Evolutionary conservation across 192 early-diverging fungal species (phyloP), one percentile per base, ranked within the genome.

Genomic region (Umbelopsis ramanniana): DNA sequence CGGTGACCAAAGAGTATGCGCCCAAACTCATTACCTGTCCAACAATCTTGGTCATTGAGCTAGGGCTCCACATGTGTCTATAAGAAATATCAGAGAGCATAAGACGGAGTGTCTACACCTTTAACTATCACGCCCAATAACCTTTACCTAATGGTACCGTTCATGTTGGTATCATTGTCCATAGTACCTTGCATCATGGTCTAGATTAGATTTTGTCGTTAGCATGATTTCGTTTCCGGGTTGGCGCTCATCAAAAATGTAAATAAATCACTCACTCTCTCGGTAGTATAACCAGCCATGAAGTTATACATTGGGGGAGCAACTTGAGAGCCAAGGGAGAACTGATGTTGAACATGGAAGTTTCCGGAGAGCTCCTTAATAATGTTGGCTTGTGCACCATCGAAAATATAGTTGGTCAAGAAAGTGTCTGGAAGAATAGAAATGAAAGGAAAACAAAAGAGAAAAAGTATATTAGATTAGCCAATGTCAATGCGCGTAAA

Each of bases 291-390:
- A 52, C 93, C 90, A 33, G 94, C 90, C 35, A 90, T 91, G 84
- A 98, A 99, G 81, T 95, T 93, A 83, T 97, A 99, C 74, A 83
- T 84, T 35, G 94, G 91, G 19, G 96, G 96, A 40, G 87, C 81
- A 38, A 88, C 88, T 11, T 90, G 85, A 55, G 92, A 86, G 6
- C 94, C 97, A 83, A 97, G 91, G 43, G 90, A 84, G 79, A 98
- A 92, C 46, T 91, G 89, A 87, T 99, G 98, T 35, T 93, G 89
- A 47, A 96, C 93, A 73, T 97, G 95, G 85, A 99, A 98, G 86
- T 95, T 95, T 53, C 86, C 92, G 69, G 94, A 95, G 77, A 97
- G 82, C n/a, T 95, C 88, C 75, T 96, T 97, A 26, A 92, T 89
- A 71, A 98, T 86, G 72, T 98, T 95, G 66, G 95, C 93, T 70